These are phyloP conservation scores for Fagopyrum esculentum DNA, from an alignment of 148 eudicot genomes.

Conservation along the genomic window DNA sequence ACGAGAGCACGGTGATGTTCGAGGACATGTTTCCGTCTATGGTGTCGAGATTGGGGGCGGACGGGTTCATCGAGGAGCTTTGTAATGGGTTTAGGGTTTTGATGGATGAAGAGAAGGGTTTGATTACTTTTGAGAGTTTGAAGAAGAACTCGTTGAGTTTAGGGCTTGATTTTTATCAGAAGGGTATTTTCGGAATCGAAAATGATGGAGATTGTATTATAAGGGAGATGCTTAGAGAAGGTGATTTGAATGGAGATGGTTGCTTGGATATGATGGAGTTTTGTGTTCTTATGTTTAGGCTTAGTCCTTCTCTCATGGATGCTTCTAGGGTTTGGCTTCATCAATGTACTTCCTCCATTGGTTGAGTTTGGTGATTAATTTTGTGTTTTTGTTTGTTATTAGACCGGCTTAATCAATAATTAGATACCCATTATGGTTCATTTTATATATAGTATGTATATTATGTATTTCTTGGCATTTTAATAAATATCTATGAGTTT, in stretches of 20 bases:
- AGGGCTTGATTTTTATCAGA: conserved; percentile 25
- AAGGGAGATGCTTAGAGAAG: conserved; percentile 42
- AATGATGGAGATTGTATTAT: conserved; percentile 32
- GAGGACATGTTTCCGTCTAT: conserved; percentile 38
- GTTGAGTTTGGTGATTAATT: too few relatives aligned
- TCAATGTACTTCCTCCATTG: neutral
- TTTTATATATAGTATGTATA: too few relatives aligned
- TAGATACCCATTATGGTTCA: too few relatives aligned
- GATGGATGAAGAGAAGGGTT: conserved; percentile 38
- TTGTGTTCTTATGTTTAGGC: conserved; percentile 65
- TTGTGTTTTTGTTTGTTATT: too few relatives aligned
- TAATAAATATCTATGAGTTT: too few relatives aligned
- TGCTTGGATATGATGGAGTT: conserved; percentile 58
- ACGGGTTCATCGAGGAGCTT: conserved; percentile 55
- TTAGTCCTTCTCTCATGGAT: conserved; percentile 54
- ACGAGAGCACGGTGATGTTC: conserved; percentile 15
- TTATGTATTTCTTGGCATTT: too few relatives aligned
- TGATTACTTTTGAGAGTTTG: conserved; percentile 63
- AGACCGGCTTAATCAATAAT: too few relatives aligned
- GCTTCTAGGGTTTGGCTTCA: conserved; percentile 30
- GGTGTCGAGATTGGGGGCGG: conserved; percentile 51
- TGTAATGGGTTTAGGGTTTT: conserved; percentile 43
- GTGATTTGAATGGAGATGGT: conserved; percentile 62
- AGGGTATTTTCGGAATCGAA: neutral
- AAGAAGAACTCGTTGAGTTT: conserved; percentile 28